Evolutionary conservation across 2,329 filamentous ascomycete genomes (phyloP).

Genomic region (Fusarium vanettenii): DNA sequence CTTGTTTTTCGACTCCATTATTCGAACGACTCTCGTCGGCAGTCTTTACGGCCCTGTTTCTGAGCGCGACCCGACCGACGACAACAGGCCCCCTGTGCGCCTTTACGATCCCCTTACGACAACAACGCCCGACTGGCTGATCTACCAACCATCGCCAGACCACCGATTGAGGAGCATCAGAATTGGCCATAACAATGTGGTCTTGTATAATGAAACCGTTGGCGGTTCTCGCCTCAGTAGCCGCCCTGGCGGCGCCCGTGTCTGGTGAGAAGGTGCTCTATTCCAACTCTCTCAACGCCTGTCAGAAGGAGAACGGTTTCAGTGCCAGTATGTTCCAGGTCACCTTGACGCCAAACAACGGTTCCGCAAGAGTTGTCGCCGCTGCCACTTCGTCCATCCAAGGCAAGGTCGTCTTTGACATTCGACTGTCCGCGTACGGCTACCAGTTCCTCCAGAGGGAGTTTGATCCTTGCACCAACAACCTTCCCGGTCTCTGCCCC

Average conservation of each 20-base stretch:
- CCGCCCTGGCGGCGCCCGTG: conserved; percentile 58
- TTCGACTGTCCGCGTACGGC: conserved; percentile 85
- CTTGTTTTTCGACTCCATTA: neutral
- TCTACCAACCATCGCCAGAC: neutral
- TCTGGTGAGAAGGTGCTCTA: conserved; percentile 76
- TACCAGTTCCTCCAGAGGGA: conserved; percentile 75
- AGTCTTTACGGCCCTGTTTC: conserved; percentile 3
- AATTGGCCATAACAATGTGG: conserved; percentile 56
- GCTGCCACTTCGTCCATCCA: conserved; percentile 84
- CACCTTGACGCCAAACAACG: conserved; percentile 80
- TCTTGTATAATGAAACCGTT: conserved; percentile 58
- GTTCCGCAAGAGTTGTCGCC: conserved; percentile 78
- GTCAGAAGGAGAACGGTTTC: conserved; percentile 86
- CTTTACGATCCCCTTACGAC: conserved; percentile 10
- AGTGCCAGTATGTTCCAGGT: conserved; percentile 91
- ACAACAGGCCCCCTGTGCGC: neutral
- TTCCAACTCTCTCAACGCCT: conserved; percentile 86
- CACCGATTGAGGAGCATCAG: conserved; percentile 1
- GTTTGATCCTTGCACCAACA: conserved; percentile 80
- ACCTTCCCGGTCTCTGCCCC: conserved; percentile 83
- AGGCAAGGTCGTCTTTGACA: conserved; percentile 82
- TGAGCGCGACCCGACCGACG: conserved; percentile 1
- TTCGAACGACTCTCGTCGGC: neutral
- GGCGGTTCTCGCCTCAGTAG: conserved; percentile 58
- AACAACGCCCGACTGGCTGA: conserved; percentile 5